These are phyloP conservation scores for Austroboletus eburneus DNA, from an alignment of 768 basidiomycete genomes.

Conservation along the genomic window DNA sequence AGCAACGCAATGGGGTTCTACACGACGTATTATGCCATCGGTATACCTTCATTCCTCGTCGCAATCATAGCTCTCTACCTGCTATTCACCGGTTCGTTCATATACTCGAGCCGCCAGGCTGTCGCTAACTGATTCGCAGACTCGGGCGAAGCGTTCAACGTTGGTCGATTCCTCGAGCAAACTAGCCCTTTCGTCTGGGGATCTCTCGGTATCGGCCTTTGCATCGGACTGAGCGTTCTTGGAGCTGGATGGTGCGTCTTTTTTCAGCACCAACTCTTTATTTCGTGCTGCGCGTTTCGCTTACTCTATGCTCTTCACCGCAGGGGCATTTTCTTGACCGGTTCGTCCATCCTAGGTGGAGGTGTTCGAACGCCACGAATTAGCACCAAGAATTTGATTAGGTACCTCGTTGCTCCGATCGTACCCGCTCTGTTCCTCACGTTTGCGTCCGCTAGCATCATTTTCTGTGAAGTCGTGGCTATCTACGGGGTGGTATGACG, in stretches of 20 bases:
- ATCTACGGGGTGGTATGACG: conserved; percentile 88
- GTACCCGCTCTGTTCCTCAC: neutral
- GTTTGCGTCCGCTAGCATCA: neutral
- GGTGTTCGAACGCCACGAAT: conserved; percentile 93
- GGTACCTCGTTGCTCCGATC: conserved; percentile 42
- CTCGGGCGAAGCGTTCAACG: conserved; percentile 90
- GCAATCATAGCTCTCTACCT: conserved; percentile 77
- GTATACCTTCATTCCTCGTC: conserved; percentile 52
- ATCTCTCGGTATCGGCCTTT: conserved; percentile 84
- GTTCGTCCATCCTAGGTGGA: conserved; percentile 35
- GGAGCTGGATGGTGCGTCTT: conserved; percentile 88
- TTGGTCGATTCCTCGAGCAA: conserved; percentile 91
- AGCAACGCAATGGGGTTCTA: conserved; percentile 26
- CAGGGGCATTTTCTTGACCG: neutral
- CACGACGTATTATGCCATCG: conserved; percentile 57
- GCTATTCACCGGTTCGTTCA: conserved; percentile 74
- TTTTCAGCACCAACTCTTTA: neutral
- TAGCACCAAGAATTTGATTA: conserved; percentile 64
- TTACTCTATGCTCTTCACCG: neutral
- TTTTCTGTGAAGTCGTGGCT: conserved; percentile 94
- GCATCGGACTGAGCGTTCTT: conserved; percentile 88
- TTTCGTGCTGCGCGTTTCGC: neutral
- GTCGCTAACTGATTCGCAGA: conserved; percentile 38
- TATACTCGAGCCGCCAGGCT: neutral
- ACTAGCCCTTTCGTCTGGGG: conserved; percentile 94